phyloP scores from a whole-genome alignment of 2,329 filamentous ascomycete species.

The Hirsutella minnesotensis region DNA sequence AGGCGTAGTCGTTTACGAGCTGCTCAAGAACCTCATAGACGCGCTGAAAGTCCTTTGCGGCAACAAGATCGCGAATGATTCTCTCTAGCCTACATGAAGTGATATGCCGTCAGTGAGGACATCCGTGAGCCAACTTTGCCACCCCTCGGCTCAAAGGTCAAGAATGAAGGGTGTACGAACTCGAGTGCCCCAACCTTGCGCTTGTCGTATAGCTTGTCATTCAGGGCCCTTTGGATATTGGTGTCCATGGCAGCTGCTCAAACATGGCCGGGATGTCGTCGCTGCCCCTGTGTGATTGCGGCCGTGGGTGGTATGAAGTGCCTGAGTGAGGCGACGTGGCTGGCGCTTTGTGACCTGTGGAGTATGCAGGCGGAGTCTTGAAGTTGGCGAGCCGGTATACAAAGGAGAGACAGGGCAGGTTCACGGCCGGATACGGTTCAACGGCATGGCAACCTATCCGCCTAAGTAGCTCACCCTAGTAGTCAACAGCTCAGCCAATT shows the following conservation, averaged over 20 bases:
- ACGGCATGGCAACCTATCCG: no score
- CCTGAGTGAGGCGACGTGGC: neutral
- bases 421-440: no score
- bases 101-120: slow-evolving; percentile 6
- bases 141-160: neutral
- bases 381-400: no score
- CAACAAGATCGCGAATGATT: slow-evolving; percentile 74
- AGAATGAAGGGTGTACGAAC: slow-evolving; percentile 44
- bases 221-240: slow-evolving; percentile 79
- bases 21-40: slow-evolving; percentile 88
- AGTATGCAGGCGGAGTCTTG: no score
- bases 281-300: neutral
- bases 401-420: no score
- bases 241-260: slow-evolving; percentile 56
- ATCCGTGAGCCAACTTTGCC: no score
- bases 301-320: neutral
- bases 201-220: slow-evolving; percentile 98
- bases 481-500: no score
- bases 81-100: slow-evolving; percentile 64
- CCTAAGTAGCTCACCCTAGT: no score
- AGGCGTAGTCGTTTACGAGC: slow-evolving; percentile 94
- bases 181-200: slow-evolving; percentile 93
- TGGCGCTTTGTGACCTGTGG: neutral
- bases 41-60: slow-evolving; percentile 62
- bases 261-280: slow-evolving; percentile 4